phyloP scores from a whole-genome alignment of 768 basidiomycete species.

The Melanogaster broomeanus region DNA sequence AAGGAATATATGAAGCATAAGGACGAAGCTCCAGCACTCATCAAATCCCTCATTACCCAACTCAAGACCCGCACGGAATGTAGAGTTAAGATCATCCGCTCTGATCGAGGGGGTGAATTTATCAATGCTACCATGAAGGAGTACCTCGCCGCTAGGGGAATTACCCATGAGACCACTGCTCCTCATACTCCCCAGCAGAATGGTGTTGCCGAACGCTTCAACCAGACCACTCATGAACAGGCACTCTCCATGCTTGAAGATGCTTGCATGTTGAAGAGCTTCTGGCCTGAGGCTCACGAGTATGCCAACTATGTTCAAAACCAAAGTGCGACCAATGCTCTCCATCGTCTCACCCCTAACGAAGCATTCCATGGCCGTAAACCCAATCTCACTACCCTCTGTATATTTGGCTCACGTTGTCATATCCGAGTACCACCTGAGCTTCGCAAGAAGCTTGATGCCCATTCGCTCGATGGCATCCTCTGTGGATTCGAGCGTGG shows the following conservation, averaged over 20 bases:
- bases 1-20: slow-evolving; percentile 11
- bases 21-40: not conserved
- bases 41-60: not conserved
- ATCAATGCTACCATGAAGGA: not conserved
- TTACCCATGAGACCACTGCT: slow-evolving; percentile 3
- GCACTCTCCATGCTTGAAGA: slow-evolving; percentile 25
- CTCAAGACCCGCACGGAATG: not conserved
- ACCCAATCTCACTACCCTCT: slow-evolving; percentile 20
- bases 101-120: slow-evolving; percentile 17
- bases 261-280: slow-evolving; percentile 12
- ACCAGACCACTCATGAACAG: slow-evolving; percentile 25
- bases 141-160: not conserved
- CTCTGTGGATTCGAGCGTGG: slow-evolving; percentile 1
- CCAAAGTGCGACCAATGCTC: slow-evolving; percentile 1
- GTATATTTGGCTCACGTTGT: slow-evolving; percentile 19
- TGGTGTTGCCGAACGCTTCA: slow-evolving; percentile 30
- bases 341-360: slow-evolving; percentile 18
- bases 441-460: not conserved
- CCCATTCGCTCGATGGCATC: slow-evolving; percentile 5
- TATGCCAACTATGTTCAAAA: slow-evolving; percentile 7
- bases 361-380: slow-evolving; percentile 23
- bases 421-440: slow-evolving; percentile 6
- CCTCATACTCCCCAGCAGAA: slow-evolving; percentile 29
- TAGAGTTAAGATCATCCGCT: not conserved
- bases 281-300: slow-evolving; percentile 22